Conservation (phyloP, 2,329 filamentous ascomycete genomes). For the Epichloe brachyelytri region DNA sequence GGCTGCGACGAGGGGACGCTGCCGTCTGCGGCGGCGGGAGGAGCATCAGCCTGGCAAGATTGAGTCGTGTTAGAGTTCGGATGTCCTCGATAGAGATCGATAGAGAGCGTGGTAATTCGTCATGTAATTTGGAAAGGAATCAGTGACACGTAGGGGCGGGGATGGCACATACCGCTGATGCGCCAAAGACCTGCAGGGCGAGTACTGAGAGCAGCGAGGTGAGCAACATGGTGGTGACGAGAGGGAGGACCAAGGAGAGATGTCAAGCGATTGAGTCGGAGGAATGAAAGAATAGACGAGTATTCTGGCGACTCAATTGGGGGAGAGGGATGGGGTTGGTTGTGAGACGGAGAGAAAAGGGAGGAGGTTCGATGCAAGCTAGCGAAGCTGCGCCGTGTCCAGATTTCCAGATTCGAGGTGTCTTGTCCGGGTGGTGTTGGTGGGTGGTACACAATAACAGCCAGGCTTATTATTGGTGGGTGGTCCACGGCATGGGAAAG, state of each 20-base stretch:
- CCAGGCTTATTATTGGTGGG: no score
- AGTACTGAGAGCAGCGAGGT: constrained; percentile 5
- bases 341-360: not conserved
- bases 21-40: constrained; percentile 3
- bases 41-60: constrained; percentile 5
- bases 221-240: constrained; percentile 4
- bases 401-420: not conserved
- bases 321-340: not conserved
- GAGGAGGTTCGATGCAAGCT: not conserved
- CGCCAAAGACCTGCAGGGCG: constrained; percentile 6
- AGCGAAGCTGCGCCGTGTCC: not conserved
- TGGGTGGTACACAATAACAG: no score
- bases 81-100: no score
- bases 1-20: not conserved
- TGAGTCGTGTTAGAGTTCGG: not conserved
- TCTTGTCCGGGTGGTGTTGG: no score
- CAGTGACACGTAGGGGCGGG: not conserved
- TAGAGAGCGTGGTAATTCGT: no score
- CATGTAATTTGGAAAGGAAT: no score
- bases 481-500: no score
- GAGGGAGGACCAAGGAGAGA: not conserved
- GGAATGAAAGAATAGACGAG: not conserved
- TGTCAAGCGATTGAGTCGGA: not conserved
- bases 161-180: constrained; percentile 2
- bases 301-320: constrained; percentile 1